Base-by-base conservation (phyloP, 2,329 filamentous ascomycete genomes). In the Balansia obtecta region DNA sequence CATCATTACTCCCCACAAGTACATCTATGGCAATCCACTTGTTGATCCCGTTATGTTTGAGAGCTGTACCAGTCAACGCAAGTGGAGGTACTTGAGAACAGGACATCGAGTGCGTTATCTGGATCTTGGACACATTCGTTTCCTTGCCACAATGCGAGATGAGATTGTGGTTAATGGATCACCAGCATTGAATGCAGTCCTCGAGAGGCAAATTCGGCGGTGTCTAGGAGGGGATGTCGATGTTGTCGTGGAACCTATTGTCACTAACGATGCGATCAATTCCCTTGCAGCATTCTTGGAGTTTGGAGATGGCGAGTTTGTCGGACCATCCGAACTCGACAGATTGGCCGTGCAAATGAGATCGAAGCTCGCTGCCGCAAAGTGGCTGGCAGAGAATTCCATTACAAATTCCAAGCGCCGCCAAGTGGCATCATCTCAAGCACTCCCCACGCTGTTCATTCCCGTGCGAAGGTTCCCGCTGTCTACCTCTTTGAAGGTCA, bases 251-350 rank as follows among this genome's bases (percentile, higher is more conserved):
- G 73, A 78, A 46, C 64, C 65, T 1, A 63, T 78, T 50, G 65
- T 63, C 1, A 75, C 75, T 41, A 68, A 66, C 42, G 71, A 74
- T 43, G 58, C 64, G 1, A 62, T 63, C 0, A 65, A 67, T 1
- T 57, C 74, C 0, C 63, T 78, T 0, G 70, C 69, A 2, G 74
- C 72, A 0, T 78, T 77, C 51, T 53, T 77, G 16, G 73, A 76
- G 54, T 61, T 77, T 8, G 71, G 71, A 3, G 67, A 71, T 3
- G 59, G 62, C 3, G 56, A 67, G 2, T 65, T 65, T 46, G 62
- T 65, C 4, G 68, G 62, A 1, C 60, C 63, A 2, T 68, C 71
- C 37, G 66, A 65, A 12, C 63, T 75, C 3, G 53, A 62, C 0
- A 62, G 62, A 2, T 61, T 76, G 7, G 68, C 63, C 37, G 53